Percentiles rank a stretch among this genome's conserved stretches.
These are phyloP conservation scores for Ceratocystis destructans DNA, from an alignment of 2,329 filamentous ascomycete species.

Conservation along the genomic window DNA sequence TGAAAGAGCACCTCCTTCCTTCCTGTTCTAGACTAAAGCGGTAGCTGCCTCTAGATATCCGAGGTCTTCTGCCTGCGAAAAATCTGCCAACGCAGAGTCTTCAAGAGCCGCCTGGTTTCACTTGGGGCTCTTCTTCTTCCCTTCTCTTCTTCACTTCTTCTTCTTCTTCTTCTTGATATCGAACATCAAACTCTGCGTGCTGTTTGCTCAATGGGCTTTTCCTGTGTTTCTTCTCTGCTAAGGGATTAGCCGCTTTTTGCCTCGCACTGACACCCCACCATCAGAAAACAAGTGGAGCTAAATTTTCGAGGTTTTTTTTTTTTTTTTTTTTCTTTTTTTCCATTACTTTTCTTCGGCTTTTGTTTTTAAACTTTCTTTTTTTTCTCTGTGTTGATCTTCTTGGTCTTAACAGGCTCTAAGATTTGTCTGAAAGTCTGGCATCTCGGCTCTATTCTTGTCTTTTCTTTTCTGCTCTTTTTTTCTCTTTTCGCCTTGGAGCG, in stretches of 20 bases:
- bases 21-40: neutral
- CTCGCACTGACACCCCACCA: slow-evolving; percentile 12
- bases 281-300: slow-evolving; percentile 11
- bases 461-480: neutral
- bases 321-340: neutral
- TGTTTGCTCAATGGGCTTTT: neutral
- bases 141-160: neutral
- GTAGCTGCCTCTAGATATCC: neutral
- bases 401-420: neutral
- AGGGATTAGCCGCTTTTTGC: slow-evolving; percentile 7
- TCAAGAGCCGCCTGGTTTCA: too few species aligned
- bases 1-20: neutral
- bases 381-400: neutral
- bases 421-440: neutral
- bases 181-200: too few species aligned
- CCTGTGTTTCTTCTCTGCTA: neutral
- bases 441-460: neutral
- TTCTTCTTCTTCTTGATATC: neutral
- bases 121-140: neutral
- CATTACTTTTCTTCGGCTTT: neutral
- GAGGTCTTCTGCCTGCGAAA: neutral
- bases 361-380: neutral
- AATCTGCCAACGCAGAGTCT: neutral
- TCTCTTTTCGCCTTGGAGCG: neutral
- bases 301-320: slow-evolving; percentile 9